phyloP scores from a whole-genome alignment of 1,284 basidiomycete species.

The Heliocybe sulcata region DNA sequence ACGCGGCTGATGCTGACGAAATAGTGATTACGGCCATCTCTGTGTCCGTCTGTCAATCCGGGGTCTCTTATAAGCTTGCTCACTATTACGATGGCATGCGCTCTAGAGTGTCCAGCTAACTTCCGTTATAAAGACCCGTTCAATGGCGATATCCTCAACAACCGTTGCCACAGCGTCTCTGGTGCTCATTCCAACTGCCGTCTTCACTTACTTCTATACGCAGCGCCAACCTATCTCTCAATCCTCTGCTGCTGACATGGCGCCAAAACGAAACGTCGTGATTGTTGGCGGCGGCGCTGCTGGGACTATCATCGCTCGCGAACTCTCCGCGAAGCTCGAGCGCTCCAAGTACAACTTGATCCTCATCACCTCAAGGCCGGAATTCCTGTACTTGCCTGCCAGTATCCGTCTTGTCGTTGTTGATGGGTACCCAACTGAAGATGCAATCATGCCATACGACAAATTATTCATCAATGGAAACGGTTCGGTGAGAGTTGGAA shows the following conservation, averaged over 20 bases:
- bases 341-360: conserved; percentile 22
- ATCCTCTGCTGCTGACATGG: conserved; percentile 10
- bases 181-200: neutral
- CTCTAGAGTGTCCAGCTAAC: neutral
- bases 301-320: conserved; percentile 20
- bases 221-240: neutral
- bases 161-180: neutral
- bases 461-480: conserved; percentile 37
- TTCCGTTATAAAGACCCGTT: neutral
- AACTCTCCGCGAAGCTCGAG: conserved; percentile 26
- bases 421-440: conserved; percentile 23
- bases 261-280: conserved; percentile 24
- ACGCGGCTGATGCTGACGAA: neutral
- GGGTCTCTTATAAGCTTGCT: neutral
- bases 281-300: conserved; percentile 30
- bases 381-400: conserved; percentile 24
- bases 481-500: conserved; percentile 36
- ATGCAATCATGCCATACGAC: conserved; percentile 32
- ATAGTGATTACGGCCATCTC: neutral
- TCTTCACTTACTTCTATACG: conserved; percentile 4
- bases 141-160: neutral
- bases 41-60: neutral
- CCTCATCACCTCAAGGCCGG: conserved; percentile 27
- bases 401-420: conserved; percentile 26
- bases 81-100: neutral